These are phyloP conservation scores for Cladosporium sphaerospermum DNA, from an alignment of 2,329 filamentous ascomycete genomes.

Conservation along the genomic window DNA sequence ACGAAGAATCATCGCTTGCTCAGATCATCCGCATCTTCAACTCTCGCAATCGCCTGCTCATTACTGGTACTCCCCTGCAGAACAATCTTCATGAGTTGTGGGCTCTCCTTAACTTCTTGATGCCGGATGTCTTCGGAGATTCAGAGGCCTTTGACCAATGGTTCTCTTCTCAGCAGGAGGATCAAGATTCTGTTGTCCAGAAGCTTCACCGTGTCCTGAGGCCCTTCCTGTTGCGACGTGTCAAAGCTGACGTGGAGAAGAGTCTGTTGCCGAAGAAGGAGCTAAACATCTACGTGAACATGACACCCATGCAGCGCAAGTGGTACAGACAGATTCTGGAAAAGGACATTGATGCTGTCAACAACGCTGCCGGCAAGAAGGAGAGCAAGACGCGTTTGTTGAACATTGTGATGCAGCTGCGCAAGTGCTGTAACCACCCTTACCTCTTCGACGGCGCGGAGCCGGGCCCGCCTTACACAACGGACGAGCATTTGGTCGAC, in stretches of 20 bases:
- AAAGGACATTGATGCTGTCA: conserved; percentile 98
- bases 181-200: conserved; percentile 93
- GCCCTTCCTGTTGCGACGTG: conserved; percentile 88
- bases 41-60: conserved; percentile 88
- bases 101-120: conserved; percentile 92
- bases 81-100: conserved; percentile 98
- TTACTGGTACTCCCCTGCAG: conserved; percentile 92
- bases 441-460: conserved; percentile 98
- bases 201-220: conserved; percentile 89
- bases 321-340: conserved; percentile 99
- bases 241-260: conserved; percentile 98
- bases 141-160: conserved; percentile 95
- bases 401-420: conserved; percentile 98
- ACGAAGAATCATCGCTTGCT: conserved; percentile 93
- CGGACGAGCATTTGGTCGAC: conserved; percentile 87
- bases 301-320: conserved; percentile 98
- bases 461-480: conserved; percentile 94
- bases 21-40: conserved; percentile 96
- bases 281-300: conserved; percentile 91
- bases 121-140: conserved; percentile 98
- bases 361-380: conserved; percentile 89
- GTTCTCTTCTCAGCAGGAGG: conserved; percentile 85
- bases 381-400: conserved; percentile 95
- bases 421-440: conserved; percentile 98
- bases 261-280: conserved; percentile 96